Evolutionary conservation across 1,284 basidiomycete genomes (phyloP).

Genomic region (Mycena sp.): DNA sequence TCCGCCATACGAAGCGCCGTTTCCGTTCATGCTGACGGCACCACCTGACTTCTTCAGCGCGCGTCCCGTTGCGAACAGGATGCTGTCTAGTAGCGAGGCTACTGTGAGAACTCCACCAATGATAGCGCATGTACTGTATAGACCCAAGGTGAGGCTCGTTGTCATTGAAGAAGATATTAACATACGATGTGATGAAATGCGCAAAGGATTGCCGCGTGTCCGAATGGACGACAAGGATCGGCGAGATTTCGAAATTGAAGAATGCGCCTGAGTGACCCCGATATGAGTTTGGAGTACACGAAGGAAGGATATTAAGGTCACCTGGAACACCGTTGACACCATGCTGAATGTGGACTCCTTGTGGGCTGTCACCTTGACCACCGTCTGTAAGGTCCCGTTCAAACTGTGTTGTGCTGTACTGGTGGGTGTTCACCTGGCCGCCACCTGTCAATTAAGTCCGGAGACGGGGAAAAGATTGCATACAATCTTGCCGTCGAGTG

Average conservation of each 20-base stretch:
- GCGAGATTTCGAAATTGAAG: slow-evolving; percentile 99
- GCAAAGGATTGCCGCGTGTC: slow-evolving; percentile 94
- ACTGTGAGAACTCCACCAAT: slow-evolving; percentile 97
- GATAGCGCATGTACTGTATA: slow-evolving; percentile 90
- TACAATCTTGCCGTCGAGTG: slow-evolving; percentile 79
- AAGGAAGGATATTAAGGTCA: no score
- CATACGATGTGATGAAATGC: slow-evolving; percentile 96
- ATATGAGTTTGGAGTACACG: no score
- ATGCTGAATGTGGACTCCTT: slow-evolving; percentile 85
- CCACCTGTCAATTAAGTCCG: slow-evolving; percentile 6
- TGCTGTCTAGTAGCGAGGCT: slow-evolving; percentile 90
- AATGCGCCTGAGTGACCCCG: no score
- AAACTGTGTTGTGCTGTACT: slow-evolving; percentile 96
- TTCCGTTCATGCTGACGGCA: slow-evolving; percentile 5
- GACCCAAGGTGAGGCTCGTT: slow-evolving; percentile 18
- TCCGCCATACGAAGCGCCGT: slow-evolving; percentile 17
- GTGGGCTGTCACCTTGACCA: slow-evolving; percentile 65
- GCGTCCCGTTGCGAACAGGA: slow-evolving; percentile 82
- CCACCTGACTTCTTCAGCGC: slow-evolving; percentile 69
- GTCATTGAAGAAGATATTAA: slow-evolving; percentile 35
- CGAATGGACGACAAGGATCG: slow-evolving; percentile 91
- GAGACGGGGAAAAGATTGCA: slow-evolving; percentile 35
- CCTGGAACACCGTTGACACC: slow-evolving; percentile 82
- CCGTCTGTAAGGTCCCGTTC: slow-evolving; percentile 88
- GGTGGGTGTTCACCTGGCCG: slow-evolving; percentile 78